A percentile compares a stretch with the other conserved stretches of the same genome.
These are phyloP conservation scores for Tagetes erecta DNA, from an alignment of 129 eudicot genomes.

Conservation along the genomic window DNA sequence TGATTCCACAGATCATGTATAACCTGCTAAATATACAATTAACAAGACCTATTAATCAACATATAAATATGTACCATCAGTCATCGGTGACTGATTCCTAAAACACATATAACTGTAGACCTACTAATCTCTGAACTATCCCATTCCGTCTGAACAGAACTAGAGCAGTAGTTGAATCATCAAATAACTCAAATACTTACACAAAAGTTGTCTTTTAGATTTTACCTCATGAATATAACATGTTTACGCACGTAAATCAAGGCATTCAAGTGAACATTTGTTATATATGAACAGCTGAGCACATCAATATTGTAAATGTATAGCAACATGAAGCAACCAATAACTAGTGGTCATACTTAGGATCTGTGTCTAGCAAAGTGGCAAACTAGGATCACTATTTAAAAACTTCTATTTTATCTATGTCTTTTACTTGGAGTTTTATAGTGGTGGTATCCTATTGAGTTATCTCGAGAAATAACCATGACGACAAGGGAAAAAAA, in stretches of 20 bases:
- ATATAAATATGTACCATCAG: neutral
- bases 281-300: neutral
- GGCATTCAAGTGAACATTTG: neutral
- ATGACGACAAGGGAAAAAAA: neutral
- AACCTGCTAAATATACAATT: neutral
- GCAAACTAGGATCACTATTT: neutral
- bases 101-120: slow-evolving; percentile 9
- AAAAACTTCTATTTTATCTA: neutral
- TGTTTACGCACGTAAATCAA: neutral
- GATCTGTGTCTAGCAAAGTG: neutral
- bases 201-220: neutral
- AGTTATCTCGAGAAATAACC: neutral
- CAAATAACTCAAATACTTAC: slow-evolving; percentile 2
- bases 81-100: neutral
- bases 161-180: slow-evolving; percentile 7
- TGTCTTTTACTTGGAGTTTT: neutral
- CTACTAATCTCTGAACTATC: slow-evolving; percentile 2
- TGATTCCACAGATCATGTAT: neutral
- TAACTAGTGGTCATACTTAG: neutral
- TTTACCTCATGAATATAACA: neutral
- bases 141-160: neutral
- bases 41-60: neutral
- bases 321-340: neutral
- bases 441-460: neutral
- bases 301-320: neutral